A percentile compares a stretch with the other conserved stretches of the same genome.
These are phyloP conservation scores for Monocercomonoides exilis DNA, from an alignment of 78 protist genomes.

Conservation along the genomic window DNA sequence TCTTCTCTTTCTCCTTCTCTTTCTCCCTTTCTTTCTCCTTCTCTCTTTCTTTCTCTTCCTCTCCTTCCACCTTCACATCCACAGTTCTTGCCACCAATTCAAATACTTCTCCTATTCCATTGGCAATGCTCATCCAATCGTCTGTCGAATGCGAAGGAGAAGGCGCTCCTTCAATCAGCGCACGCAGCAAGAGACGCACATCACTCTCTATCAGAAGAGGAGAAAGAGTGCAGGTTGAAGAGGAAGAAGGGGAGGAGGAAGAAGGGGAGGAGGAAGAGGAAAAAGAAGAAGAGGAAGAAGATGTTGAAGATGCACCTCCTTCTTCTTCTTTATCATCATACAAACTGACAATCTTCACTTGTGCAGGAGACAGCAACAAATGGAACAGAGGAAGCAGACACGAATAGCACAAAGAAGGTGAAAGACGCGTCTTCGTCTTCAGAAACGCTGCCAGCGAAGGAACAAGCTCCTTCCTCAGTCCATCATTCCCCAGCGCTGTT, in stretches of 20 bases:
- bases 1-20: too few relatives aligned
- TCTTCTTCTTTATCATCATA: too few relatives aligned
- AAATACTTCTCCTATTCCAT: neutral
- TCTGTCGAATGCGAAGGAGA: neutral
- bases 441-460: neutral
- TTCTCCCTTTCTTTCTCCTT: too few relatives aligned
- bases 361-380: neutral
- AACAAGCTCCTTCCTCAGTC: neutral
- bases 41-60: too few relatives aligned
- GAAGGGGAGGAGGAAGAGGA: too few relatives aligned
- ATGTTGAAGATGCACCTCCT: too few relatives aligned
- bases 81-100: neutral
- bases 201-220: neutral
- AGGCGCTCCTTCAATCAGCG: neutral
- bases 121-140: neutral
- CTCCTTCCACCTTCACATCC: too few relatives aligned
- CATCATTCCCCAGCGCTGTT: too few relatives aligned
- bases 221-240: too few relatives aligned
- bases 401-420: neutral
- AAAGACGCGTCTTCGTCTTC: neutral
- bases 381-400: neutral
- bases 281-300: too few relatives aligned
- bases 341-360: too few relatives aligned
- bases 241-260: too few relatives aligned
- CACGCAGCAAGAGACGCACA: neutral